Evolutionary conservation across 2,329 filamentous ascomycete species (phyloP), one percentile per base, ranked within the genome.

Genomic region (Xylaria sp.): DNA sequence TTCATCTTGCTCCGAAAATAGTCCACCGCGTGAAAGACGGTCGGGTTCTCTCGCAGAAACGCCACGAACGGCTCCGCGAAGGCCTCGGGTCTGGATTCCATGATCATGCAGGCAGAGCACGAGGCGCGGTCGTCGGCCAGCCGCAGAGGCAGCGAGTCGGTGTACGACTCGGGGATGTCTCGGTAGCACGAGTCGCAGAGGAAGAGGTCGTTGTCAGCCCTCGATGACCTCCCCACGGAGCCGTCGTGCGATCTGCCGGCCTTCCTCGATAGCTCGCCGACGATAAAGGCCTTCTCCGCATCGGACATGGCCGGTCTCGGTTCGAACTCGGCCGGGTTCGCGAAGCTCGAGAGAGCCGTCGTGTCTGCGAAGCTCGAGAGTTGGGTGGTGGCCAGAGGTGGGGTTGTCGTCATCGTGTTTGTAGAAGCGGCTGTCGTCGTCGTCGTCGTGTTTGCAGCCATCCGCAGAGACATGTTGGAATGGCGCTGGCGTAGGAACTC

Each of bases 41-140:
- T 98, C 0, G 96, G 96, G 78, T 97, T 97, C 70, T 92, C 87
- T 53, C 90, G 92, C 83, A 98, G 87, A 78, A 97, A 98, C 61
- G 93, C 87, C 78, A 92, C 91, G 79, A 97, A 97, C 0, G 94
- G 93, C 81, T 93, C 86, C 9, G 93, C 92, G 79, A 94, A 97
- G 67, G 85, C 85, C 75, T 90, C 89, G 4, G 89, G 87, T 62
- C 83, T 82, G 13, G 73, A 59, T 1, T 66, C 56, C 54, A 71
- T 69, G 51, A 77, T 56, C 23, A 68, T 63, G 58, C 74, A 77
- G 10, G 65, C 68, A n/a, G 67, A 71, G 59, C 76, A 77, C 11
- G 66, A 64, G 58, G 49, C 66, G 36, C 68, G 61, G 33, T 72
- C 58, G 61, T 65, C 60, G 11, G 70, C 64, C 54, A 75, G 66